Evolutionary conservation across 306 rosid species (phyloP).

Genomic region (Alnus rubra): DNA sequence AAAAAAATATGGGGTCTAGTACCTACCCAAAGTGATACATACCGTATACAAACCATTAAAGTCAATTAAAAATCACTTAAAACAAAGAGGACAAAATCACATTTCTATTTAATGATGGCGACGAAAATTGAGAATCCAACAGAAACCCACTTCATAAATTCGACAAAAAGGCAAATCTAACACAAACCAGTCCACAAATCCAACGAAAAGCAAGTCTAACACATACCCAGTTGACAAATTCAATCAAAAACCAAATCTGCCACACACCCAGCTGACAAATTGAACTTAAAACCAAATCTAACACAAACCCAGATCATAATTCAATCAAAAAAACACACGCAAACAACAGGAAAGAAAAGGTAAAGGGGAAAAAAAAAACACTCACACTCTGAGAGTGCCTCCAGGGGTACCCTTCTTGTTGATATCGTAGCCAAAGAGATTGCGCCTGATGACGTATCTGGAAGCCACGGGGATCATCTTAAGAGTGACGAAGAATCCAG

Average conservation of each 20-base stretch:
- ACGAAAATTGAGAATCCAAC: not conserved
- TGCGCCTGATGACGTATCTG: slow-evolving; percentile 68
- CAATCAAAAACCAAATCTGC: not conserved
- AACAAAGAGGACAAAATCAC: not conserved
- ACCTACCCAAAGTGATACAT: not conserved
- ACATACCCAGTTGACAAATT: not conserved
- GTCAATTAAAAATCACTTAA: not conserved
- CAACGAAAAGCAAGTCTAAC: slow-evolving; percentile 7
- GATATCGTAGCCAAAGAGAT: slow-evolving; percentile 83
- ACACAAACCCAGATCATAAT: not conserved
- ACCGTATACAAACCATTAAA: not conserved
- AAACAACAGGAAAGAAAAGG: not conserved
- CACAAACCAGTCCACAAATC: not conserved
- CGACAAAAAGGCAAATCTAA: slow-evolving; percentile 27
- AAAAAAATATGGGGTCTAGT: not conserved
- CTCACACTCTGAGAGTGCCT: slow-evolving; percentile 86
- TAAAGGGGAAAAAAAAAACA: not conserved
- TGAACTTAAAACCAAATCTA: slow-evolving; percentile 24
- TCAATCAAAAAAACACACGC: not conserved
- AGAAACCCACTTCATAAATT: slow-evolving; percentile 5
- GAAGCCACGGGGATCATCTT: slow-evolving; percentile 86
- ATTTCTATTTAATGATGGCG: not conserved
- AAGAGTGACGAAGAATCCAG: slow-evolving; percentile 57
- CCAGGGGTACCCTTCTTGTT: slow-evolving; percentile 86
- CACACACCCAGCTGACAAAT: not conserved